phyloP scores from a whole-genome alignment of 345 rosid genomes.

The Hypericum perforatum region DNA sequence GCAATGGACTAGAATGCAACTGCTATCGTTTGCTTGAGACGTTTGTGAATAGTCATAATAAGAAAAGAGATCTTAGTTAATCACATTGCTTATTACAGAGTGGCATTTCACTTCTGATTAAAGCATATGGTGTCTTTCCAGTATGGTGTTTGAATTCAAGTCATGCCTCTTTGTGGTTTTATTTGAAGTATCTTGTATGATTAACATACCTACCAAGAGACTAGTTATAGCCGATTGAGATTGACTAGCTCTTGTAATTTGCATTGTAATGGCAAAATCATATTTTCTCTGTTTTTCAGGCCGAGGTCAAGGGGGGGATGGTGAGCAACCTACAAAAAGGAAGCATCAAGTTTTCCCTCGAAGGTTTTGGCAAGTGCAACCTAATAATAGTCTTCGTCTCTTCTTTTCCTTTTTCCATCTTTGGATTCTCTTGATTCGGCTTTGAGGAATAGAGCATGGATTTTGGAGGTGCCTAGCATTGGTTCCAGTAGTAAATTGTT shows the following conservation, averaged over 20 bases:
- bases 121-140: no score
- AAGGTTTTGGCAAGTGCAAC: slow-evolving; percentile 22
- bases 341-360: slow-evolving; percentile 11
- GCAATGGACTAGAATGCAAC: no score
- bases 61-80: no score
- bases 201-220: no score
- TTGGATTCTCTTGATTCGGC: slow-evolving; percentile 20
- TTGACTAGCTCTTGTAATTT: background rate
- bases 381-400: slow-evolving; percentile 31
- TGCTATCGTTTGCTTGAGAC: no score
- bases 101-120: no score
- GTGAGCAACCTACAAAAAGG: slow-evolving; percentile 29
- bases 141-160: no score
- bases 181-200: no score
- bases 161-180: no score
- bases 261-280: no score
- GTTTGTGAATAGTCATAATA: no score
- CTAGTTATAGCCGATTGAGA: background rate
- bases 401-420: slow-evolving; percentile 2
- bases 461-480: slow-evolving; percentile 22
- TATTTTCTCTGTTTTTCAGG: slow-evolving; percentile 26
- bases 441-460: slow-evolving; percentile 36
- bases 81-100: no score
- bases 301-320: slow-evolving; percentile 52
- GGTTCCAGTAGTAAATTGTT: slow-evolving; percentile 24